Percentiles rank a stretch among this genome's conserved stretches.
Conservation (phyloP, 768 basidiomycete species). For the Auriscalpium vulgare region DNA sequence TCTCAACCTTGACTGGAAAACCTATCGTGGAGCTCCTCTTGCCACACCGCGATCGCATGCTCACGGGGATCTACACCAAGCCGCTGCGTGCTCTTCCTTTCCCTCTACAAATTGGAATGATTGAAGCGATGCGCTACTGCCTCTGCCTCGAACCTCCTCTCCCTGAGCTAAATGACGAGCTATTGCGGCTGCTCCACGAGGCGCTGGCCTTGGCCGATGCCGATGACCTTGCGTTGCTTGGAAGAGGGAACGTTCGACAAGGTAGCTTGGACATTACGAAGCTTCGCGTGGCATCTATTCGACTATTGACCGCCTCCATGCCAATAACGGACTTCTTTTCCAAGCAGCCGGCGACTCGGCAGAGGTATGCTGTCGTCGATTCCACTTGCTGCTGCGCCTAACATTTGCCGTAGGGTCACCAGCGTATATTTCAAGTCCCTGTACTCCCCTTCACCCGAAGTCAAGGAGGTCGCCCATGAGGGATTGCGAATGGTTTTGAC, state of each 20-base stretch:
- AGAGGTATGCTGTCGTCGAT: constrained; percentile 46
- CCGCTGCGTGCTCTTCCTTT: constrained; percentile 93
- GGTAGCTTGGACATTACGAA: constrained; percentile 75
- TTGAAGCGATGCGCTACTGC: constrained; percentile 93
- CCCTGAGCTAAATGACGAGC: constrained; percentile 87
- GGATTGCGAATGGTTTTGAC: constrained; percentile 83
- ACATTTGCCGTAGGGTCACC: constrained; percentile 55
- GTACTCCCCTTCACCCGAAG: constrained; percentile 83
- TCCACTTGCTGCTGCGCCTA: constrained; percentile 1
- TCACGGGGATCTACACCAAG: constrained; percentile 90
- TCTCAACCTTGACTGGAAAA: constrained; percentile 66
- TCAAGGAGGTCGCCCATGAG: constrained; percentile 94
- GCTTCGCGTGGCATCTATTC: constrained; percentile 90
- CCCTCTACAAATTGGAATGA: constrained; percentile 93
- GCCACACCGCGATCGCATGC: constrained; percentile 81
- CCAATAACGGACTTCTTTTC: constrained; percentile 90
- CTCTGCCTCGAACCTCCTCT: constrained; percentile 84
- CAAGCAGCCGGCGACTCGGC: constrained; percentile 74
- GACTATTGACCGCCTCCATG: constrained; percentile 90
- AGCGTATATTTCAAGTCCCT: constrained; percentile 97
- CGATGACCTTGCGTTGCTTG: constrained; percentile 78
- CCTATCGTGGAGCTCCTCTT: constrained; percentile 72
- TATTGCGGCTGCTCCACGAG: constrained; percentile 86
- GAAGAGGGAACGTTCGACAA: constrained; percentile 70
- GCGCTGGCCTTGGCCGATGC: constrained; percentile 93